phyloP scores from a whole-genome alignment of 768 basidiomycete genomes.

The Lentinula lateritia region DNA sequence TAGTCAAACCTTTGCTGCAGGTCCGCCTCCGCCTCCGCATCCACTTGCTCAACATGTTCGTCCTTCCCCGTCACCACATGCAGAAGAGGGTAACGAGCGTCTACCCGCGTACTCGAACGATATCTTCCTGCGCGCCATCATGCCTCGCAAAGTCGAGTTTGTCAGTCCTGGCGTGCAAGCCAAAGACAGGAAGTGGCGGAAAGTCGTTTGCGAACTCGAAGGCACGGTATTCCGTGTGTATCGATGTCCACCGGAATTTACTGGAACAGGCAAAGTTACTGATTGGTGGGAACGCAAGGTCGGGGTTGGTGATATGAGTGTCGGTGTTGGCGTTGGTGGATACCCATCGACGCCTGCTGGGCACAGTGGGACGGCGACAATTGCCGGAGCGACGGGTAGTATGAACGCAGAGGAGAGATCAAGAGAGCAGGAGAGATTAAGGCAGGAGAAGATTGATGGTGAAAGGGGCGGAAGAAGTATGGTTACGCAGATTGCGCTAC shows the following conservation, averaged over 20 bases:
- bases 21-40: slow-evolving; percentile 15
- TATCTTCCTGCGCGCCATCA: slow-evolving; percentile 72
- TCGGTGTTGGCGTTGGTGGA: slow-evolving; percentile 11
- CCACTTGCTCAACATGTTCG: neutral
- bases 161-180: slow-evolving; percentile 78
- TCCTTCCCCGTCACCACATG: neutral
- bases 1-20: neutral
- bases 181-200: slow-evolving; percentile 87
- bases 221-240: slow-evolving; percentile 88
- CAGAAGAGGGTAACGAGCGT: slow-evolving; percentile 46
- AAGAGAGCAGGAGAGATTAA: neutral
- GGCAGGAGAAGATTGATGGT: slow-evolving; percentile 1
- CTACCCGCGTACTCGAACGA: slow-evolving; percentile 81
- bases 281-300: slow-evolving; percentile 78
- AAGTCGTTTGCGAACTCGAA: slow-evolving; percentile 83
- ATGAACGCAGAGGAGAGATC: neutral
- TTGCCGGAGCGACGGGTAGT: neutral
- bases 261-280: slow-evolving; percentile 49
- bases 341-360: slow-evolving; percentile 8
- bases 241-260: slow-evolving; percentile 36
- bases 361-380: neutral
- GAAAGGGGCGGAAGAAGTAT: neutral
- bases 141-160: slow-evolving; percentile 96
- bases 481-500: slow-evolving; percentile 1
- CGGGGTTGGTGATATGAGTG: slow-evolving; percentile 60